These are phyloP conservation scores for Leptographium lundbergii DNA, from an alignment of 2,329 filamentous ascomycete genomes.

Conservation along the genomic window DNA sequence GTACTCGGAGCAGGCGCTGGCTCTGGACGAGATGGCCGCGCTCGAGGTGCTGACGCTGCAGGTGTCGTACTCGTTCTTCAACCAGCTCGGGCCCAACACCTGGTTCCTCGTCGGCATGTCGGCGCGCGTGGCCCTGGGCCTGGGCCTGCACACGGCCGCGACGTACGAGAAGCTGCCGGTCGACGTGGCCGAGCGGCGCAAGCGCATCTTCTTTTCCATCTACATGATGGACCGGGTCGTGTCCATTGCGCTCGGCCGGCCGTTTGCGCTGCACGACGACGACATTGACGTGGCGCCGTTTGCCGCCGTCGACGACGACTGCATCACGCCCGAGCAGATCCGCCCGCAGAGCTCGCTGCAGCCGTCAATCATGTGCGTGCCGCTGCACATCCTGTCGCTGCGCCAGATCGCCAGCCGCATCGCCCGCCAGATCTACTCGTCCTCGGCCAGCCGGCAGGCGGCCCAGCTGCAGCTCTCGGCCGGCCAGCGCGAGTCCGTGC, in stretches of 20 bases:
- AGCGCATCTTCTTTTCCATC: conserved; percentile 31
- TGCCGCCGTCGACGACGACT: conserved; percentile 22
- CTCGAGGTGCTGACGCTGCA: conserved; percentile 31
- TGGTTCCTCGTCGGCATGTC: conserved; percentile 31
- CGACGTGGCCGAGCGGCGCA: conserved; percentile 23
- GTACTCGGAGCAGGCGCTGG: conserved; percentile 26
- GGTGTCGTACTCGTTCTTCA: conserved; percentile 36
- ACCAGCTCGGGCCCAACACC: conserved; percentile 27
- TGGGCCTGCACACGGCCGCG: conserved; percentile 15
- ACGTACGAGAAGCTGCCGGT: conserved; percentile 21
- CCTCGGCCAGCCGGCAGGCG: background rate
- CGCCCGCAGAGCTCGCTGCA: conserved; percentile 15
- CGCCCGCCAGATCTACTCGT: conserved; percentile 23
- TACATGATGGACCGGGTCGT: conserved; percentile 38
- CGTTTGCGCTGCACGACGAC: conserved; percentile 32
- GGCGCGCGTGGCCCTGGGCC: conserved; percentile 27
- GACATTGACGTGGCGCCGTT: conserved; percentile 29
- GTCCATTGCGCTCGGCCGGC: conserved; percentile 29
- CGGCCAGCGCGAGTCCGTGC: conserved; percentile 19
- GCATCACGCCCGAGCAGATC: conserved; percentile 16
- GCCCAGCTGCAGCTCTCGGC: background rate
- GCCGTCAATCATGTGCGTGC: conserved; percentile 25
- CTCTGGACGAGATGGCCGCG: conserved; percentile 26
- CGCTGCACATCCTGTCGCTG: conserved; percentile 27
- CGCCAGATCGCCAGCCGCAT: conserved; percentile 29